Percentiles rank a stretch among this genome's conserved stretches.
phyloP scores from a whole-genome alignment of 495 filamentous ascomycete genomes.

The Usnea hakonensis region DNA sequence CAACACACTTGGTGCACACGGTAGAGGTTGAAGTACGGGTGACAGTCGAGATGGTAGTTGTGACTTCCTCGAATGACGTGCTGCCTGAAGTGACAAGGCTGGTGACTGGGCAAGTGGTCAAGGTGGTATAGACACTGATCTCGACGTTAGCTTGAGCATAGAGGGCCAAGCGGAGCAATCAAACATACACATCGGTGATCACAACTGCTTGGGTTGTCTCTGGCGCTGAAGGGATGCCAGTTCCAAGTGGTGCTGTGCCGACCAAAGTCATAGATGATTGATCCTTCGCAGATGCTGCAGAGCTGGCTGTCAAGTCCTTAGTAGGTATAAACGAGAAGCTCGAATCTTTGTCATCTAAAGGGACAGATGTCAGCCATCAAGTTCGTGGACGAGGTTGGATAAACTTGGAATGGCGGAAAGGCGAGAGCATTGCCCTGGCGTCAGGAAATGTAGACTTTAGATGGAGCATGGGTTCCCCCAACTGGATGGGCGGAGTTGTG shows the following conservation, averaged over 20 bases:
- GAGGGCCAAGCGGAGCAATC: neutral
- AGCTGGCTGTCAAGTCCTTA: constrained; percentile 7
- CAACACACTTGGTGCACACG: constrained; percentile 21
- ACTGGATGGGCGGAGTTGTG: neutral
- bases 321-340: constrained; percentile 3
- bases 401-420: neutral
- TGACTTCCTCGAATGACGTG: constrained; percentile 12
- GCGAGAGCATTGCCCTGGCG: neutral
- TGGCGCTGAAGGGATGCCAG: constrained; percentile 4
- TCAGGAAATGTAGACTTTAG: neutral
- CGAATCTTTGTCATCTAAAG: constrained; percentile 5
- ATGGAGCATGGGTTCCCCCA: neutral
- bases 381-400: neutral
- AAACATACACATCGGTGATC: constrained; percentile 10
- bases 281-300: constrained; percentile 2
- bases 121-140: constrained; percentile 13
- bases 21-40: constrained; percentile 20
- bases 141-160: neutral
- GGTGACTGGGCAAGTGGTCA: constrained; percentile 24
- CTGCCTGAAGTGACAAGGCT: constrained; percentile 18
- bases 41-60: constrained; percentile 18
- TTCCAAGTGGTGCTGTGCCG: neutral
- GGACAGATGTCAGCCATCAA: neutral
- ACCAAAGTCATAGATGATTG: neutral
- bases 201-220: constrained; percentile 3